These are phyloP conservation scores for Aureobasidium melanogenum DNA, from an alignment of 2,329 filamentous ascomycete genomes.

Conservation along the genomic window DNA sequence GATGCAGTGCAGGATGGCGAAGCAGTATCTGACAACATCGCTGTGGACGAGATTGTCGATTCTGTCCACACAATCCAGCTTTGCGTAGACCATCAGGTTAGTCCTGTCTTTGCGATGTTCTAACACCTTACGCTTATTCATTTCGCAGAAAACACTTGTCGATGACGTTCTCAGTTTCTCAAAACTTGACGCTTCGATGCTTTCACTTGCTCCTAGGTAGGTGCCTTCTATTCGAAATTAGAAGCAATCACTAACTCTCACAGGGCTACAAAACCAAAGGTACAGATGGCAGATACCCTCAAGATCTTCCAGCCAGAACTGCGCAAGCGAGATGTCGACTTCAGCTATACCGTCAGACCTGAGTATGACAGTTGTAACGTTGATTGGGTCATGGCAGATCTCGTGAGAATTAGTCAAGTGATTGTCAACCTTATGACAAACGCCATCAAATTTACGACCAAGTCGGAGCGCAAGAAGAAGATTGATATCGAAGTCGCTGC, in stretches of 20 bases:
- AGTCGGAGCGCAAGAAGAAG: conserved; percentile 8
- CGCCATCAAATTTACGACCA: conserved; percentile 19
- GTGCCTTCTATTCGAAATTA: background rate
- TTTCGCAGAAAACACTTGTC: conserved; percentile 24
- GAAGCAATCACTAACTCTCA: background rate
- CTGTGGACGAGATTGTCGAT: conserved; percentile 18
- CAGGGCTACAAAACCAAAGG: conserved; percentile 18
- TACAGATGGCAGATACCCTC: conserved; percentile 21
- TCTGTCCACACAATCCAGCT: conserved; percentile 30
- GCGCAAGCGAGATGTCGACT: conserved; percentile 21
- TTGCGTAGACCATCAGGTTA: conserved; percentile 33
- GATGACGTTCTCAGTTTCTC: conserved; percentile 32
- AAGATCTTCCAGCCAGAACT: conserved; percentile 30
- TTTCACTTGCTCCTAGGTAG: conserved; percentile 20
- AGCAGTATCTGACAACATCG: conserved; percentile 15
- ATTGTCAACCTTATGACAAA: conserved; percentile 16
- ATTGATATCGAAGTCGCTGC: conserved; percentile 19
- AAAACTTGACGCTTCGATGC: conserved; percentile 26
- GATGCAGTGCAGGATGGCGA: conserved; percentile 17
- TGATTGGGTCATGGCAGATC: conserved; percentile 14
- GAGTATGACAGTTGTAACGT: conserved; percentile 20
- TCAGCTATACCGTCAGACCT: conserved; percentile 21
- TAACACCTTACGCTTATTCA: background rate
- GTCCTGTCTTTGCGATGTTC: background rate
- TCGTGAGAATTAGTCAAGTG: conserved; percentile 14